Conservation (phyloP, 805 yeast genomes). For the Cyberlindnera sargentensis region DNA sequence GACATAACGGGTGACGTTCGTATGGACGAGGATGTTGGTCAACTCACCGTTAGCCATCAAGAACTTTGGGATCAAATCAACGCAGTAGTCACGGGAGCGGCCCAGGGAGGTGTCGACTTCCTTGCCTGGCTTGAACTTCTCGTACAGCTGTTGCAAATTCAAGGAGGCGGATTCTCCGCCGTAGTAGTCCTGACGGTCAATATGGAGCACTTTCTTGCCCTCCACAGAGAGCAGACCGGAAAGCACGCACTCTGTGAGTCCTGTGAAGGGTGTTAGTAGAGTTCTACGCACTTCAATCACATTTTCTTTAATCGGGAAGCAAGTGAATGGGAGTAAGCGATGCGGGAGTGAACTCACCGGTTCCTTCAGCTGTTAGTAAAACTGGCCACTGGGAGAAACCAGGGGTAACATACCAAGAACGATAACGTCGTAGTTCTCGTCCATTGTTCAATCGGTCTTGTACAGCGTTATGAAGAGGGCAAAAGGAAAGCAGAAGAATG, state of each 20-base stretch:
- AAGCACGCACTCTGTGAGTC: constrained; percentile 93
- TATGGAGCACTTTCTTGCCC: constrained; percentile 94
- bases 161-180: constrained; percentile 89
- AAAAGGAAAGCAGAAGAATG: not conserved
- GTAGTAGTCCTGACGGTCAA: constrained; percentile 92
- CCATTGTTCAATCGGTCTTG: constrained; percentile 43
- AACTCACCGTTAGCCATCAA: constrained; percentile 97
- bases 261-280: constrained; percentile 28
- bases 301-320: no score
- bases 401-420: constrained; percentile 59
- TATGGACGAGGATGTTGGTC: constrained; percentile 90
- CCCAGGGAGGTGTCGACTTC: constrained; percentile 68
- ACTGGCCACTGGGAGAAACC: not conserved
- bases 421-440: constrained; percentile 94
- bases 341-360: constrained; percentile 5
- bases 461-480: not conserved
- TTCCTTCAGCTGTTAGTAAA: constrained; percentile 18
- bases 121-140: constrained; percentile 75
- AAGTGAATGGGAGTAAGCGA: not conserved
- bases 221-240: constrained; percentile 95
- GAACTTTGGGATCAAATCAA: constrained; percentile 93
- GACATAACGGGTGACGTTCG: constrained; percentile 91
- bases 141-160: constrained; percentile 63
- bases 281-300: no score
- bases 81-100: constrained; percentile 95